Base-by-base conservation (phyloP, 306 rosid species). In the Cucumis melo region DNA sequence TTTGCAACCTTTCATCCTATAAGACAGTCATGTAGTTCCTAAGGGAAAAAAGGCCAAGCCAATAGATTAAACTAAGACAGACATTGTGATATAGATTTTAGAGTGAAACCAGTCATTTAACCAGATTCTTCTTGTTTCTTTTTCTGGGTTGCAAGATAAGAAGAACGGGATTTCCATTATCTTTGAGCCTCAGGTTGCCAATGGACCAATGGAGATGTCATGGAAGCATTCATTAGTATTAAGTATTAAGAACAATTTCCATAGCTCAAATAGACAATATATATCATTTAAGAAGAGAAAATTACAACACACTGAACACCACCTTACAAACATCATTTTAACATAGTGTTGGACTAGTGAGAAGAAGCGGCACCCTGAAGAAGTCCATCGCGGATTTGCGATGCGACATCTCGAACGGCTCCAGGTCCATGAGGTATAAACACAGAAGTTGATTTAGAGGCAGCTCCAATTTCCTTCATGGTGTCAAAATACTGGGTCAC, bases 371-470 rank as follows among this genome's bases (percentile, higher is more conserved):
- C 75, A 78, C 76, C 89, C 88, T 91, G 98, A 77, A 93, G 94
- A 83, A 91, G 96, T 54, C 98, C 98, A 58, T 93, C 90, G 8
- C 98, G 96, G 75, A 91, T 93, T 77, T 93, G 98, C 34, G 88
- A 20, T 10, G 97, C 96, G 7, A 93, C 90, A 64, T 93, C 97
- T 0, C 92, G 87, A 74, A 93, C 98, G n/a, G 91, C 88, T 36
- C 98, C 97, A 48, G 98, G 98, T 79, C 98, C 97, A 67, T 93
- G 98, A 46, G 98, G 98, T 48, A 93, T 89, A 76, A 93, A 93
- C 80, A 93, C 98, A n/a, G 98, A 87, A 78, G 96, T 90, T 39
- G 98, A 84, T 80, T 93, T 93, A 8, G 97, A 90, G 75, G 92
- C 32, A 54, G 98, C 97, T 1, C 98, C 98, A 46, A 93, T 93